Evolutionary conservation across 192 early-diverging fungal species (phyloP).

Genomic region (Phlyctochytrium planicorne): DNA sequence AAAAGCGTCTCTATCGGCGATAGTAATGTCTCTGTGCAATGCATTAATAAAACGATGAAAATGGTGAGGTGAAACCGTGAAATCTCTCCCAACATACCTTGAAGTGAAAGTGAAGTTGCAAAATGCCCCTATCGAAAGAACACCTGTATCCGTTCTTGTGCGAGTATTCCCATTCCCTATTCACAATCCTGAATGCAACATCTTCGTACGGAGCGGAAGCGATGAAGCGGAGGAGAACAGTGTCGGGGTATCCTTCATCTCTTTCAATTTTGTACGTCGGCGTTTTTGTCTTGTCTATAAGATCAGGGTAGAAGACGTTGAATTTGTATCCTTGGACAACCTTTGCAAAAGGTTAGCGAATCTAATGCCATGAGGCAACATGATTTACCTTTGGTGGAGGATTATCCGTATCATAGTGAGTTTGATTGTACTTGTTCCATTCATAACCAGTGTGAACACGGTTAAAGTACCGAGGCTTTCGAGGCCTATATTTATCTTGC

Average conservation of each 20-base stretch:
- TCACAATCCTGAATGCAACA: slow-evolving; percentile 94
- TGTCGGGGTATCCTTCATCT: slow-evolving; percentile 65
- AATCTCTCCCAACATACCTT: slow-evolving; percentile 17
- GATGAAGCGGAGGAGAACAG: slow-evolving; percentile 81
- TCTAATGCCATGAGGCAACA: too few relatives aligned
- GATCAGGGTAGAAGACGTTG: slow-evolving; percentile 98
- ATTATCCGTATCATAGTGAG: slow-evolving; percentile 96
- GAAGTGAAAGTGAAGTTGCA: slow-evolving; percentile 55
- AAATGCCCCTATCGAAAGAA: slow-evolving; percentile 43
- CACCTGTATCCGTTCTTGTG: slow-evolving; percentile 69
- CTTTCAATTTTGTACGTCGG: slow-evolving; percentile 86
- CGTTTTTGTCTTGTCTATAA: slow-evolving; percentile 88
- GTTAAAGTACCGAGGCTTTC: slow-evolving; percentile 96
- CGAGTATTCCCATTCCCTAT: slow-evolving; percentile 92
- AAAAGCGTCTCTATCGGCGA: background rate
- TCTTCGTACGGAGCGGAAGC: slow-evolving; percentile 98
- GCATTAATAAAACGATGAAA: background rate
- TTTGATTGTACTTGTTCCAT: slow-evolving; percentile 99
- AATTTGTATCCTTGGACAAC: slow-evolving; percentile 95
- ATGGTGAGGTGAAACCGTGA: too few relatives aligned
- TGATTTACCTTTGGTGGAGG: slow-evolving; percentile 83
- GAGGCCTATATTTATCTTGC: slow-evolving; percentile 88
- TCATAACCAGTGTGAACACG: slow-evolving; percentile 97
- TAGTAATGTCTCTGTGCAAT: slow-evolving; percentile 1
- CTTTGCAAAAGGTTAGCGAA: slow-evolving; percentile 41